Conservation (phyloP, 345 rosid species). For the Reutealis trisperma region DNA sequence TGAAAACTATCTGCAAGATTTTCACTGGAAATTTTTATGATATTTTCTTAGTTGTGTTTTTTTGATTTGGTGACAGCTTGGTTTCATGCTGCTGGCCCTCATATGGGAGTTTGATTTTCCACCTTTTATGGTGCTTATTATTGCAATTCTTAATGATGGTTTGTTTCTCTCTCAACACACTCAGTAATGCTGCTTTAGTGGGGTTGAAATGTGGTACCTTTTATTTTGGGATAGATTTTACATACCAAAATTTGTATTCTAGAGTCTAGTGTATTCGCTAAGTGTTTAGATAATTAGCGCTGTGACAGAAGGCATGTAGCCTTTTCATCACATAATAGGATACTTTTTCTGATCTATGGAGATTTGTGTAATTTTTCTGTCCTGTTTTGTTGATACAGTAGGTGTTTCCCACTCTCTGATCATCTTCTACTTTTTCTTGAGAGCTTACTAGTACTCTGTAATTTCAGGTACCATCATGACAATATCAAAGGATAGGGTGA, state of each 20-base stretch:
- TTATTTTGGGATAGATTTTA: too few relatives aligned
- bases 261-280: too few relatives aligned
- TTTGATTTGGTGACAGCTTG: slow-evolving; percentile 60
- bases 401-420: neutral
- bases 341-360: neutral
- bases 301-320: too few relatives aligned
- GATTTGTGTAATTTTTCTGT: neutral
- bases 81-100: slow-evolving; percentile 96
- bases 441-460: slow-evolving; percentile 17
- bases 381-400: neutral
- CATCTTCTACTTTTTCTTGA: slow-evolving; percentile 5
- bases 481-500: slow-evolving; percentile 97
- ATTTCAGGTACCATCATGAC: slow-evolving; percentile 96
- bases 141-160: slow-evolving; percentile 98
- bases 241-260: too few relatives aligned
- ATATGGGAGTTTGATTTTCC: slow-evolving; percentile 98
- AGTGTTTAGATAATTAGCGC: too few relatives aligned
- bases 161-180: slow-evolving; percentile 8
- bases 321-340: too few relatives aligned
- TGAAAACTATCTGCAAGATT: neutral
- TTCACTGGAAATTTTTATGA: neutral
- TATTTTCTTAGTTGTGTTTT: slow-evolving; percentile 8
- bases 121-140: slow-evolving; percentile 99
- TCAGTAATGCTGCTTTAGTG: neutral
- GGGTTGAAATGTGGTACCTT: too few relatives aligned